Conservation (phyloP, 805 yeast species). For the Candida insectalens region DNA sequence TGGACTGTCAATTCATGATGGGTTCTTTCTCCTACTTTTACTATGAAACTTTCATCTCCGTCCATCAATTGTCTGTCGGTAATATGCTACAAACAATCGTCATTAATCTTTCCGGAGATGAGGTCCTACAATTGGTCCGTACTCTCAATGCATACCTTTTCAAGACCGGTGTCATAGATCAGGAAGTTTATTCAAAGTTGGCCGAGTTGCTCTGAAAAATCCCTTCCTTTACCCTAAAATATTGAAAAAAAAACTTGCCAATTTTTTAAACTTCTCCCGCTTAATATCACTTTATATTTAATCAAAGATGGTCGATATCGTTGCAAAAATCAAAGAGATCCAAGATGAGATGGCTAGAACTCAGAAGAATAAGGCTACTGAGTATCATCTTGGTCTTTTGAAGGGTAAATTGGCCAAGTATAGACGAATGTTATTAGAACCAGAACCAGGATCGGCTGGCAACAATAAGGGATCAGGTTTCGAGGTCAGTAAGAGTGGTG, state of each 20-base stretch:
- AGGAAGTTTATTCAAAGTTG: slow-evolving; percentile 25
- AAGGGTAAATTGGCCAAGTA: slow-evolving; percentile 93
- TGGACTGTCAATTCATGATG: slow-evolving; percentile 97
- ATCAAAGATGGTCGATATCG: slow-evolving; percentile 21
- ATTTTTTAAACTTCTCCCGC: neutral
- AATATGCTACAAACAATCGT: slow-evolving; percentile 67
- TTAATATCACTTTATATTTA: neutral
- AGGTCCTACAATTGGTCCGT: slow-evolving; percentile 52
- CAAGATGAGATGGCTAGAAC: slow-evolving; percentile 92
- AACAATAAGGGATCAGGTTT: slow-evolving; percentile 71
- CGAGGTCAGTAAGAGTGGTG: slow-evolving; percentile 92
- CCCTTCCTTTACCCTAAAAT: too few relatives aligned
- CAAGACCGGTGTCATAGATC: slow-evolving; percentile 31
- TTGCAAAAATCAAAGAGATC: slow-evolving; percentile 77
- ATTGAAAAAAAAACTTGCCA: neutral
- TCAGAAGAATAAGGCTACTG: slow-evolving; percentile 96
- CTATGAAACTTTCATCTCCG: slow-evolving; percentile 83
- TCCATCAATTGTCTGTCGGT: slow-evolving; percentile 62
- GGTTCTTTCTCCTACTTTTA: slow-evolving; percentile 90
- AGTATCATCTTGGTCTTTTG: slow-evolving; percentile 87
- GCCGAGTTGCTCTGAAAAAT: slow-evolving; percentile 8
- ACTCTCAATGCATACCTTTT: slow-evolving; percentile 47
- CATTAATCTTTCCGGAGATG: slow-evolving; percentile 55
- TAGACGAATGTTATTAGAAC: slow-evolving; percentile 85
- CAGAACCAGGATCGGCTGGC: slow-evolving; percentile 59